Base-by-base conservation (phyloP, 805 yeast genomes). In the Metschnikowia henanensis region DNA sequence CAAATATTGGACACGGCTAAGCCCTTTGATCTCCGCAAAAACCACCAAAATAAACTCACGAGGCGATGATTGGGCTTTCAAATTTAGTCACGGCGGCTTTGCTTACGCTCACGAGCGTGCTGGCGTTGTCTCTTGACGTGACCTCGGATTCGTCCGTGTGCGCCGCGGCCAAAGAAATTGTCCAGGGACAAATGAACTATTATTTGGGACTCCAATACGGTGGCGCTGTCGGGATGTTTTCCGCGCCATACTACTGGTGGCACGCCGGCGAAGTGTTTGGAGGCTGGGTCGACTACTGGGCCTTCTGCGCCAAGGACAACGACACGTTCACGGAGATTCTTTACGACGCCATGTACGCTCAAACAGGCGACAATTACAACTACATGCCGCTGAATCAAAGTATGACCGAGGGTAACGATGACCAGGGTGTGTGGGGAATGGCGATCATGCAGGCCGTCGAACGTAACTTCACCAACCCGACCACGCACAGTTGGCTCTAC, bases 261-360 rank as follows among this genome's bases (percentile, higher is more conserved):
- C 65, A 74, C 47, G 77, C 77, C 25, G 77, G 78, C 20, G 76
- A 72, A 55, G 76, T 75, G 4, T 75, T 74, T 63, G 79, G 78
- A 17, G 74, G 76, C 2, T 55, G 74, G 52, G 52, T 74, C 18
- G 70, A 69, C 47, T 71, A 69, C 56, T 65, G 58, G 48, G 58
- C 64, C 5, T 64, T 60, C 45, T 74, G 79, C 54, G 67, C 65
- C n/a, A 44, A 53, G 12, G 56, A 56, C 28, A 71, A 73, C 47
- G 48, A 40, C 10, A 64, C 66, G 2, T 63, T 69, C 49, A 43
- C 64, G 41, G 18, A 36, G 1, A 45, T 55, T 35, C 58, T 75
- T 21, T 59, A 46, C 25, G 64, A 67, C 22, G 79, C 67, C 8
- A 71, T 75, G 70, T 64, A 55, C 49, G 64, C 64, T 37, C 79